Base-by-base conservation (phyloP, 352 stramenopile species). In the Bremia lactucae region DNA sequence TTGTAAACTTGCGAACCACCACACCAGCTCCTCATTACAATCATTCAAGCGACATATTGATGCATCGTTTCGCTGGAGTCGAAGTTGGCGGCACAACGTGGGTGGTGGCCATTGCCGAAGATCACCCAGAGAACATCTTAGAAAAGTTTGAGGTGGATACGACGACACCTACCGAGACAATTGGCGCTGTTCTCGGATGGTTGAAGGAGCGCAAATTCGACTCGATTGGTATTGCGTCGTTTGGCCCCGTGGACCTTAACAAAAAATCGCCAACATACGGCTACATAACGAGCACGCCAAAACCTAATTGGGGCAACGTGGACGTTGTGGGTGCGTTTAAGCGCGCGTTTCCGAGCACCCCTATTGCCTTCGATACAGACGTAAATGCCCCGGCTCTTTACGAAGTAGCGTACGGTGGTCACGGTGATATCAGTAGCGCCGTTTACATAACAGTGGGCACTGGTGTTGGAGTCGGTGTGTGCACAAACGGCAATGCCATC, bases 401-500 rank as follows among this genome's bases (percentile, higher is more conserved):
- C 42, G 95, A 98, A 56, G 95, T 89, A 53, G 65, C 54, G 5
- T 69, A 87, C 55, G 72, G 76, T n/a, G 68, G 72, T 47, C 80
- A 94, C 65, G 70, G 75, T 19, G 51, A 80, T 35, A 71, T 90
- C 37, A 60, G 67, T 20, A 91, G 73, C 53, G 69, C 72, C 31
- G 83, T 92, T 26, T 98, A 98, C 72, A 91, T 98, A 49, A 98
- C 95, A 3, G 76, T 98, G 11, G 95, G 95, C 46, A 98, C 95
- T 16, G 95, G 95, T 25, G 78, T 98, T 14, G 95, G 95, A 19
- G 91, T 98, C 19, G 95, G 95, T 11, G 72, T 98, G 14, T 84
- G 95, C 22, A 70, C 98, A 19, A 91, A 94, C 61, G 75, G 77
- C 35, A 61, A 82, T 47, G 59, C 87, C 7, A 90, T 98, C 9